Evolutionary conservation across 768 basidiomycete species (phyloP).

Genomic region (Myochromella boudieri): DNA sequence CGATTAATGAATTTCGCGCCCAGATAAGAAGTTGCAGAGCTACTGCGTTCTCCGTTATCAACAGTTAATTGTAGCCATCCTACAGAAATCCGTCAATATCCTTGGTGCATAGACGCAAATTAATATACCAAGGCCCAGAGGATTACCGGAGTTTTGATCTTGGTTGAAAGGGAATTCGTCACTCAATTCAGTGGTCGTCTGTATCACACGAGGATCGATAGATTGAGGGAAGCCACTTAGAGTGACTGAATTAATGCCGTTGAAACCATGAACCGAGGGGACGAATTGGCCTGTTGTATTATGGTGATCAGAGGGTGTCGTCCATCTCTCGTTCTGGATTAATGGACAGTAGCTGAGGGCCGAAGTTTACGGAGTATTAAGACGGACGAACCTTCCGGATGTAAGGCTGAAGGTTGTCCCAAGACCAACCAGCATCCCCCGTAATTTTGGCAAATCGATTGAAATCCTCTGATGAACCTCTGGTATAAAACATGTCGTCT

Average conservation of each 20-base stretch:
- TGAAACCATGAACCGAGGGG: slow-evolving; percentile 14
- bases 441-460: slow-evolving; percentile 30
- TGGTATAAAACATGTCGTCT: slow-evolving; percentile 22
- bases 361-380: background rate
- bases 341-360: background rate
- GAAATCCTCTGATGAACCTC: slow-evolving; percentile 32
- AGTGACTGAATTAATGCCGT: background rate
- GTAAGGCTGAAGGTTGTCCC: slow-evolving; percentile 29
- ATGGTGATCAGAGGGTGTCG: background rate
- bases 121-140: slow-evolving; percentile 10
- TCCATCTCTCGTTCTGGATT: slow-evolving; percentile 1
- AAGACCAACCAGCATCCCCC: slow-evolving; percentile 30
- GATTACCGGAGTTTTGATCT: background rate
- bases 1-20: slow-evolving; percentile 11
- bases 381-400: slow-evolving; percentile 18
- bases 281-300: slow-evolving; percentile 20
- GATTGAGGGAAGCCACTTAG: background rate
- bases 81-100: background rate
- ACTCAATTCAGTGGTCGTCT: background rate
- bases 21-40: slow-evolving; percentile 27
- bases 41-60: slow-evolving; percentile 22
- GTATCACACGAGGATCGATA: background rate
- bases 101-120: background rate
- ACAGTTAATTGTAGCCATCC: background rate
- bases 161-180: slow-evolving; percentile 1